A percentile compares a stretch with the other conserved stretches of the same genome.
phyloP scores from a whole-genome alignment of 2,329 filamentous ascomycete genomes.

The Trichocomaceae sp. region DNA sequence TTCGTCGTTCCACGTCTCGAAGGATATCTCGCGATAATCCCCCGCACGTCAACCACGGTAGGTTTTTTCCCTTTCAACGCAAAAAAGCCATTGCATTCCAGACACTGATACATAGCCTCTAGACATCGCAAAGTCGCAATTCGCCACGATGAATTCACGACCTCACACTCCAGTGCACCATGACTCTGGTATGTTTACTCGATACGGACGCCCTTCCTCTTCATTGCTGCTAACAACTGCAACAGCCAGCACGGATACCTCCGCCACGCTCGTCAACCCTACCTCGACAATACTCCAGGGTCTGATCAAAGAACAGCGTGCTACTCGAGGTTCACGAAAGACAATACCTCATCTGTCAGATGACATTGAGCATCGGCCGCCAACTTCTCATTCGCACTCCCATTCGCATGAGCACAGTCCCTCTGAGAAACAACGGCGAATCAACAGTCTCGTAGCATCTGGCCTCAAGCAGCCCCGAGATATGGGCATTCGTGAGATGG shows the following conservation, averaged over 20 bases:
- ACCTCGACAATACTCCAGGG: conserved; percentile 35
- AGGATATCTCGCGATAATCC: conserved; percentile 12
- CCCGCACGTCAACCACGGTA: conserved; percentile 14
- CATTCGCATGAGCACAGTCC: conserved; percentile 27
- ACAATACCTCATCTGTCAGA: conserved; percentile 20
- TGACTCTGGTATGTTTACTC: conserved; percentile 9
- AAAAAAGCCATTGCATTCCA: background rate
- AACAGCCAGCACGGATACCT: conserved; percentile 22
- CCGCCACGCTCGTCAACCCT: conserved; percentile 32
- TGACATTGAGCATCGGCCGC: conserved; percentile 17
- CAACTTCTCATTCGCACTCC: conserved; percentile 15
- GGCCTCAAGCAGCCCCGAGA: conserved; percentile 31
- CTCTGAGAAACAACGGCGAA: conserved; percentile 31
- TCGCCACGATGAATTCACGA: conserved; percentile 12
- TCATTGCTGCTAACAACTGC: background rate
- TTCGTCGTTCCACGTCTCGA: conserved; percentile 9
- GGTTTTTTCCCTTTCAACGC: background rate
- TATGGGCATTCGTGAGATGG: conserved; percentile 39
- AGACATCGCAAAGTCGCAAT: conserved; percentile 13
- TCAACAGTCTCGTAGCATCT: conserved; percentile 24
- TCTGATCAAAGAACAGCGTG: conserved; percentile 37
- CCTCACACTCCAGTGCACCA: conserved; percentile 10
- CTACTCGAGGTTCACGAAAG: conserved; percentile 28
- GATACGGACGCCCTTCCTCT: background rate
- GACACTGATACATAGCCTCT: background rate